Percentiles rank a stretch among this genome's conserved stretches.
Conservation (phyloP, 2,329 filamentous ascomycete genomes). For the Ceratocystis destructans region DNA sequence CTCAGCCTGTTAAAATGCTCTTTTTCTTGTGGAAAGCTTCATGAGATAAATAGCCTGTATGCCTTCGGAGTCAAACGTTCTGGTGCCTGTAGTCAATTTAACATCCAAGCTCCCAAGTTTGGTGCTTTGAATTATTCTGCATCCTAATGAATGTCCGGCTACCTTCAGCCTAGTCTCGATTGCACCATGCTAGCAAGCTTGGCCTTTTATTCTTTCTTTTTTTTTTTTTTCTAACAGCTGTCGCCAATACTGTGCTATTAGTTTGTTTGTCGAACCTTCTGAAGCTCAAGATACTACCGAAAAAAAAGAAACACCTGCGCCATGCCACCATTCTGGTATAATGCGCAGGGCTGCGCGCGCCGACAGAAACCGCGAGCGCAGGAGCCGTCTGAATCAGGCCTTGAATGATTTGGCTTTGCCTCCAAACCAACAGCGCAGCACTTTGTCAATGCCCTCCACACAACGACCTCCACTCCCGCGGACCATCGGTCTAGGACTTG, state of each 20-base stretch:
- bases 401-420: background rate
- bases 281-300: background rate
- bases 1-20: background rate
- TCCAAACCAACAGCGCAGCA: background rate
- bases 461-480: background rate
- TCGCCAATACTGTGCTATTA: background rate
- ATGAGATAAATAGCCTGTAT: background rate
- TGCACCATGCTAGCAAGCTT: background rate
- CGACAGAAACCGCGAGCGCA: background rate
- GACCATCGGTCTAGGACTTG: background rate
- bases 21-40: background rate
- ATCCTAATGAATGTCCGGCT: background rate
- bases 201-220: too few species aligned
- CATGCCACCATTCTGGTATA: background rate
- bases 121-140: background rate
- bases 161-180: background rate
- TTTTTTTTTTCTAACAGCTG: background rate
- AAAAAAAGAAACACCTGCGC: background rate
- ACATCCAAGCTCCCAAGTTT: background rate
- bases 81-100: background rate
- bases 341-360: background rate
- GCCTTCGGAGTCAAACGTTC: background rate
- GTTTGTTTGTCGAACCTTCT: conserved; percentile 3
- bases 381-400: background rate
- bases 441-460: too few species aligned